phyloP scores from a whole-genome alignment of 495 filamentous ascomycete species.

The Penicillium canariense region DNA sequence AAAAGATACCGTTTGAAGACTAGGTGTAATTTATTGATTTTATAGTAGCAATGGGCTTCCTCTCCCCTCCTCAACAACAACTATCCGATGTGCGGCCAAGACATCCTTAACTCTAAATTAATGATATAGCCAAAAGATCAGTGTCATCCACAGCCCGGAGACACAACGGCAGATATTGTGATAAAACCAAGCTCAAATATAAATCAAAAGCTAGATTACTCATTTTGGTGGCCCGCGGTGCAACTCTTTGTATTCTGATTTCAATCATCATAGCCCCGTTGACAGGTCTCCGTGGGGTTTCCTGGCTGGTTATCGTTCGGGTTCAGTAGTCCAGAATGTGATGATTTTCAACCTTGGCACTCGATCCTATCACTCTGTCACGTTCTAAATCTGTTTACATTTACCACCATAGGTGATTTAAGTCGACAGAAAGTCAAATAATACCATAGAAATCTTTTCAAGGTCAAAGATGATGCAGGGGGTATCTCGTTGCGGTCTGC shows the following conservation, averaged over 20 bases:
- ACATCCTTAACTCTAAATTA: not conserved
- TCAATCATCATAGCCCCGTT: not conserved
- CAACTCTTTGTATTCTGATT: not conserved
- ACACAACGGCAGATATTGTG: not conserved
- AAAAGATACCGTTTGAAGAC: not conserved
- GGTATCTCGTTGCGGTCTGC: conserved; percentile 13
- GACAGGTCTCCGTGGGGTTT: not conserved
- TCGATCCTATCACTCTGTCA: not conserved
- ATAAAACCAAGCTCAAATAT: not conserved
- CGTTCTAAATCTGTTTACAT: not conserved
- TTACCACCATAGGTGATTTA: not conserved
- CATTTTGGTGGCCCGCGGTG: not conserved
- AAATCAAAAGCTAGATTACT: not conserved
- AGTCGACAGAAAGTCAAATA: not conserved
- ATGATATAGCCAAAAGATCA: not conserved
- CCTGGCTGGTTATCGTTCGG: not conserved
- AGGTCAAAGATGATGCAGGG: conserved; percentile 6
- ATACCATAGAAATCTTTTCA: not conserved
- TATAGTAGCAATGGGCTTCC: not conserved
- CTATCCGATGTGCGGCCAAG: not conserved
- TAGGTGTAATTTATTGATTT: not conserved
- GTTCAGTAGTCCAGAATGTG: not conserved
- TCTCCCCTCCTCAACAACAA: too few relatives aligned
- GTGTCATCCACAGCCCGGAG: not conserved
- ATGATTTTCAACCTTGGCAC: not conserved